These are phyloP conservation scores for Lyophyllum shimeji DNA, from an alignment of 768 basidiomycete genomes.

Conservation along the genomic window DNA sequence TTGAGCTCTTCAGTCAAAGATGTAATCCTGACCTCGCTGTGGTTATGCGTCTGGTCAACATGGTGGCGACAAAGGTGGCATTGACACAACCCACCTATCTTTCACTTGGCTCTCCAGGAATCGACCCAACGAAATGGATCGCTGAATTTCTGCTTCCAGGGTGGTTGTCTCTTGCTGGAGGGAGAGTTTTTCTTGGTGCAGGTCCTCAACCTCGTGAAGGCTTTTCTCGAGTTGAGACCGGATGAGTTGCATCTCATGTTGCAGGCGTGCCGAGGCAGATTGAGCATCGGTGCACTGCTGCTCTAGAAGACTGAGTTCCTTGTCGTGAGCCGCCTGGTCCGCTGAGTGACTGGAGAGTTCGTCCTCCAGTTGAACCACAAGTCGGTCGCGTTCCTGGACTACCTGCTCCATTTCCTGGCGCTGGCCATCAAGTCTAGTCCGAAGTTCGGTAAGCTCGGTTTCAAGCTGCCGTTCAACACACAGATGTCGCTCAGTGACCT, in stretches of 20 bases:
- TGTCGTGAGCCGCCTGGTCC: conserved; percentile 31
- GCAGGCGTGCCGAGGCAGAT: conserved; percentile 32
- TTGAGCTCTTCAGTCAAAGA: conserved; percentile 40
- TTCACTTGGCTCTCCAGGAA: conserved; percentile 63
- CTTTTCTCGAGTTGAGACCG: conserved; percentile 42
- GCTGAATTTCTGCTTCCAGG: conserved; percentile 66
- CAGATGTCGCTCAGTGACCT: conserved; percentile 26
- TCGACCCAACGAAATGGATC: conserved; percentile 56
- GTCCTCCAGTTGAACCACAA: conserved; percentile 38
- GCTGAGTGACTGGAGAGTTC: conserved; percentile 32
- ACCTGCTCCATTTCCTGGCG: conserved; percentile 35
- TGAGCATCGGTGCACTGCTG: conserved; percentile 29
- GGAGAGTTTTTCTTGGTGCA: conserved; percentile 49
- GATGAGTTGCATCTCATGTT: conserved; percentile 32
- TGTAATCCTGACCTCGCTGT: conserved; percentile 48
- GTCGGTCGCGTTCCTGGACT: conserved; percentile 35
- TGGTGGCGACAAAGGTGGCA: not conserved
- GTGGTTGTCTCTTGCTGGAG: conserved; percentile 58
- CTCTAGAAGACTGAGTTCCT: conserved; percentile 28
- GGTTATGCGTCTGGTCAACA: conserved; percentile 4
- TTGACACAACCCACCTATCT: conserved; percentile 48
- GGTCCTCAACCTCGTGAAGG: conserved; percentile 29
- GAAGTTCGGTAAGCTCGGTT: conserved; percentile 33
- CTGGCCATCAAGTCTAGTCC: conserved; percentile 34
- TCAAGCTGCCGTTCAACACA: conserved; percentile 28